Conservation (phyloP, 176 grass and related monocot species). For the Sorghum bicolor region Sorghum_bicolor_NCBIv3 NC_012879.2:59905501-59906000, state of each 20-base stretch:
- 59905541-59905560: background rate
- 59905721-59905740: background rate
- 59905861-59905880: constrained; percentile 21
- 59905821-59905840: no score
- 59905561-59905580: background rate
- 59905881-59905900: background rate
- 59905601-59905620: constrained; percentile 13
- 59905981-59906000: no score
- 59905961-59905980: no score
- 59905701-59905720: background rate
- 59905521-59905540: background rate
- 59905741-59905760: background rate
- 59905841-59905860: constrained; percentile 13
- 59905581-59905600: constrained; percentile 24
- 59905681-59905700: background rate
- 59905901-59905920: constrained; percentile 3
- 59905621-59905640: no score
- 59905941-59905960: constrained; percentile 28
- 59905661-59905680: background rate
- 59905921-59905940: background rate
- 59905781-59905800: background rate
- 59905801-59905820: background rate
- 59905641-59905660: background rate
- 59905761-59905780: background rate
- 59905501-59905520: background rate